These are phyloP conservation scores for Xylaria nigripes DNA, from an alignment of 495 filamentous ascomycete species.

Conservation along the genomic window DNA sequence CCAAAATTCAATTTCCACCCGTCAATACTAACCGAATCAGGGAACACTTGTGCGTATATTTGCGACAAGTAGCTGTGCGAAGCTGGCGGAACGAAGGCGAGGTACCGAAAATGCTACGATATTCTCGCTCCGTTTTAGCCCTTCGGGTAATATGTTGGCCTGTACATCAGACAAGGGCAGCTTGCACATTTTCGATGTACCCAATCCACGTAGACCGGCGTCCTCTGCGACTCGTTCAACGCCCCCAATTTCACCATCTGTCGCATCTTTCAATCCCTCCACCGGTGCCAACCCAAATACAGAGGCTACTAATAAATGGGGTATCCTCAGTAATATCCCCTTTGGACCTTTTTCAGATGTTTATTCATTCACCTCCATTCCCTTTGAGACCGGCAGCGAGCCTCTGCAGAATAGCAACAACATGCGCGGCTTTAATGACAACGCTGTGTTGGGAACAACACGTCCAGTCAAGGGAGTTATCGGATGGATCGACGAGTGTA, in stretches of 20 bases:
- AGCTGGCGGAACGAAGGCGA: slow-evolving; percentile 73
- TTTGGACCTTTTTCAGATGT: slow-evolving; percentile 77
- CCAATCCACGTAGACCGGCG: slow-evolving; percentile 26
- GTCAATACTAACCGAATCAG: slow-evolving; percentile 28
- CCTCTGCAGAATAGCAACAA: slow-evolving; percentile 32
- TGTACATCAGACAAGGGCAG: slow-evolving; percentile 97
- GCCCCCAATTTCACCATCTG: not conserved
- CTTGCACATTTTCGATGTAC: slow-evolving; percentile 80
- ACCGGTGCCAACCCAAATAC: slow-evolving; percentile 29
- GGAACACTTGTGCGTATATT: slow-evolving; percentile 86
- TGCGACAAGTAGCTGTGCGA: slow-evolving; percentile 65
- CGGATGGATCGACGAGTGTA: slow-evolving; percentile 64
- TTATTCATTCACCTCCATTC: slow-evolving; percentile 67
- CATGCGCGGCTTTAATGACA: slow-evolving; percentile 21
- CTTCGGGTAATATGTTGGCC: slow-evolving; percentile 66
- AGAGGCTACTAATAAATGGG: slow-evolving; percentile 63
- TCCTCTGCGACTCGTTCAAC: slow-evolving; percentile 5
- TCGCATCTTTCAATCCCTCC: not conserved
- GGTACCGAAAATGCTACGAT: slow-evolving; percentile 83
- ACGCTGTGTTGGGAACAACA: slow-evolving; percentile 37
- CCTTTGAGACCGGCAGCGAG: slow-evolving; percentile 76
- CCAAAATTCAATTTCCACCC: not conserved
- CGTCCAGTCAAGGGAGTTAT: slow-evolving; percentile 66
- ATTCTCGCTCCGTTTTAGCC: slow-evolving; percentile 81
- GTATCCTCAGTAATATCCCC: slow-evolving; percentile 67